These are phyloP conservation scores for Yarrowia yakushimensis DNA, from an alignment of 805 yeast species.

Conservation along the genomic window DNA sequence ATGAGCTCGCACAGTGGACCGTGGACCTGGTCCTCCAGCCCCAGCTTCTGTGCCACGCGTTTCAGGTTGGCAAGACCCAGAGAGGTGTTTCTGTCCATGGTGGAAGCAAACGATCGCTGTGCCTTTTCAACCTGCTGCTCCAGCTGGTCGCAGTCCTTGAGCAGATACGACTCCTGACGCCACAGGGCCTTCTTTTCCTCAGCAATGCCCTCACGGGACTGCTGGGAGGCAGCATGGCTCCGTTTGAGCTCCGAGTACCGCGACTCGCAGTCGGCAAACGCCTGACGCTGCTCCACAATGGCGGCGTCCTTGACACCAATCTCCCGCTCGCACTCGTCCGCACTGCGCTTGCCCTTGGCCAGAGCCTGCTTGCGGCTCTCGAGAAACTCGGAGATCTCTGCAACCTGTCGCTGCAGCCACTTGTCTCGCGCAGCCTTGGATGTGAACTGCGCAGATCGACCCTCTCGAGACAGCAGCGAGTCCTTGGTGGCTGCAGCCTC, in stretches of 20 bases:
- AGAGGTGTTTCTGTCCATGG: slow-evolving; percentile 37
- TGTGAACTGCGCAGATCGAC: slow-evolving; percentile 55
- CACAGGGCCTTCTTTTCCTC: slow-evolving; percentile 71
- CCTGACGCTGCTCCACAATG: slow-evolving; percentile 25
- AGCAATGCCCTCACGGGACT: slow-evolving; percentile 40
- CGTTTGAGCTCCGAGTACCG: slow-evolving; percentile 15
- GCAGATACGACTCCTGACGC: slow-evolving; percentile 71
- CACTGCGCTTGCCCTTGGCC: neutral
- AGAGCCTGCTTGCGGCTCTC: slow-evolving; percentile 32
- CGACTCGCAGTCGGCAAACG: neutral
- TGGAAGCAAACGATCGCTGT: slow-evolving; percentile 59
- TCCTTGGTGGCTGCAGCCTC: neutral
- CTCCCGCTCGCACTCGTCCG: slow-evolving; percentile 30
- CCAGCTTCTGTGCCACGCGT: slow-evolving; percentile 56
- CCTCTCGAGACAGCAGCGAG: slow-evolving; percentile 6
- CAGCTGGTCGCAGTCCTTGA: slow-evolving; percentile 54
- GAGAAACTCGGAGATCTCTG: slow-evolving; percentile 38
- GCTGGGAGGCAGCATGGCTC: slow-evolving; percentile 25
- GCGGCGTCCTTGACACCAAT: slow-evolving; percentile 1
- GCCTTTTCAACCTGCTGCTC: slow-evolving; percentile 54
- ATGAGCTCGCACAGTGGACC: slow-evolving; percentile 88
- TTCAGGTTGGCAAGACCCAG: slow-evolving; percentile 66
- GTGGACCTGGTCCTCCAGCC: slow-evolving; percentile 58
- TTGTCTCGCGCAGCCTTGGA: slow-evolving; percentile 56
- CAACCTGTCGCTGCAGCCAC: slow-evolving; percentile 60